Evolutionary conservation across 768 basidiomycete species (phyloP).

Genomic region (Kondoa malvinella): DNA sequence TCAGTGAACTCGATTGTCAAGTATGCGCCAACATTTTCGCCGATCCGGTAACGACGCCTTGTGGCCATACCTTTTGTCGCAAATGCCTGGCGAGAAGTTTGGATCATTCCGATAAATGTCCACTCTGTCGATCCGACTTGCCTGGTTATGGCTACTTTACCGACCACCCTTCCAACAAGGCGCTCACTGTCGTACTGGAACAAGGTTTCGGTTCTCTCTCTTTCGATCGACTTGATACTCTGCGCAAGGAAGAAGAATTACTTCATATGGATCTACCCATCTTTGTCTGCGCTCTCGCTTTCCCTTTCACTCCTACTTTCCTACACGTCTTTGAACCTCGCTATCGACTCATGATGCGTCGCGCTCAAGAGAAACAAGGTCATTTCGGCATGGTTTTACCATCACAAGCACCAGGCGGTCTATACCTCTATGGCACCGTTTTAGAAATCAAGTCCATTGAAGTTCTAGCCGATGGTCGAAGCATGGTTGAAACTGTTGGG

Average conservation of each 20-base stretch:
- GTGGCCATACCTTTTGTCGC: conserved; percentile 88
- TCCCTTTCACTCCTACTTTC: conserved; percentile 75
- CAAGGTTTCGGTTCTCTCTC: conserved; percentile 52
- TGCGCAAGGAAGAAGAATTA: conserved; percentile 60
- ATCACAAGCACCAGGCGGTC: conserved; percentile 37
- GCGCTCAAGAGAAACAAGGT: conserved; percentile 68
- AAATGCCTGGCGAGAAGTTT: conserved; percentile 76
- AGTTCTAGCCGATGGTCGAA: conserved; percentile 74
- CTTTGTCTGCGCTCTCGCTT: conserved; percentile 73
- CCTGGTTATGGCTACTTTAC: conserved; percentile 38
- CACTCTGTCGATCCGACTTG: conserved; percentile 63
- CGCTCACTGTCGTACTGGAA: conserved; percentile 38
- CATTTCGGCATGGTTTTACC: conserved; percentile 88
- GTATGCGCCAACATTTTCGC: conserved; percentile 73
- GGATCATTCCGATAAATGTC: conserved; percentile 67
- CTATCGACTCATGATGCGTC: conserved; percentile 86
- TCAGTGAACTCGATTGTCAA: conserved; percentile 64
- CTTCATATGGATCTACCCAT: conserved; percentile 72
- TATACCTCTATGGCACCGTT: conserved; percentile 77
- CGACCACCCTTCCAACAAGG: conserved; percentile 13
- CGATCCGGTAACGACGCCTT: conserved; percentile 79
- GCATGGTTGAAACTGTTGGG: conserved; percentile 62
- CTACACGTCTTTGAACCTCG: conserved; percentile 89
- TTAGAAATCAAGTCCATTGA: conserved; percentile 70
- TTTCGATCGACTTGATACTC: conserved; percentile 45